These are phyloP conservation scores for Phanerochaete sordida DNA, from an alignment of 768 basidiomycete species.

Conservation along the genomic window DNA sequence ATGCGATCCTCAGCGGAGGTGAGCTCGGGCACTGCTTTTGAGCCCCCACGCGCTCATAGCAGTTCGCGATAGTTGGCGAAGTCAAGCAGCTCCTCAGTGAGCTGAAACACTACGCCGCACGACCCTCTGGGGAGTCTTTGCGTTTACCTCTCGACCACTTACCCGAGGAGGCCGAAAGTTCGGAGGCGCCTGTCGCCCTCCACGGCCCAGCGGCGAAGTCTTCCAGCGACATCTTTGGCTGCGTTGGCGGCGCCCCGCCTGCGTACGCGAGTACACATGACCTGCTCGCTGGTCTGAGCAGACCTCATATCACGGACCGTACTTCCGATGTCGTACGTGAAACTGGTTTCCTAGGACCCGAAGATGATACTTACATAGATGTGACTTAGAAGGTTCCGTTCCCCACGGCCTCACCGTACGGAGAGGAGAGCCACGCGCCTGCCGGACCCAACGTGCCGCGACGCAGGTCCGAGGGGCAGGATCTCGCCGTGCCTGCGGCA, in stretches of 20 bases:
- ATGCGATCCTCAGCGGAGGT: not conserved
- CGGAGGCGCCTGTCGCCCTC: too few relatives aligned
- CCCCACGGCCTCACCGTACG: not conserved
- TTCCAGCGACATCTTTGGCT: too few relatives aligned
- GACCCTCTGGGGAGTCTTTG: too few relatives aligned
- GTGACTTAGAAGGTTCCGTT: not conserved
- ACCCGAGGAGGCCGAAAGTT: too few relatives aligned
- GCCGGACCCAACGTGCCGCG: not conserved
- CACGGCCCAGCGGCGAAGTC: too few relatives aligned
- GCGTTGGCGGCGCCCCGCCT: too few relatives aligned
- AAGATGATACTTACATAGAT: not conserved
- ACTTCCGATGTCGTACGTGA: not conserved
- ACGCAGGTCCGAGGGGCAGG: not conserved
- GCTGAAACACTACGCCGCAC: not conserved
- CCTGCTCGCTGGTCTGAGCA: too few relatives aligned
- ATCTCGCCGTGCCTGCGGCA: not conserved
- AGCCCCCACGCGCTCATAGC: not conserved
- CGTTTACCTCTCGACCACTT: too few relatives aligned
- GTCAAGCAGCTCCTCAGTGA: not conserved
- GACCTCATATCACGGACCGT: too few relatives aligned
- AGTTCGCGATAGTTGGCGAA: not conserved
- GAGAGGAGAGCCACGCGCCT: not conserved
- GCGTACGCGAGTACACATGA: too few relatives aligned
- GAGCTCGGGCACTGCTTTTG: not conserved
- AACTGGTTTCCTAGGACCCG: not conserved